These are phyloP conservation scores for Cenchrus americanus DNA, from an alignment of 176 grass and related monocot genomes.

Conservation along the genomic window DNA sequence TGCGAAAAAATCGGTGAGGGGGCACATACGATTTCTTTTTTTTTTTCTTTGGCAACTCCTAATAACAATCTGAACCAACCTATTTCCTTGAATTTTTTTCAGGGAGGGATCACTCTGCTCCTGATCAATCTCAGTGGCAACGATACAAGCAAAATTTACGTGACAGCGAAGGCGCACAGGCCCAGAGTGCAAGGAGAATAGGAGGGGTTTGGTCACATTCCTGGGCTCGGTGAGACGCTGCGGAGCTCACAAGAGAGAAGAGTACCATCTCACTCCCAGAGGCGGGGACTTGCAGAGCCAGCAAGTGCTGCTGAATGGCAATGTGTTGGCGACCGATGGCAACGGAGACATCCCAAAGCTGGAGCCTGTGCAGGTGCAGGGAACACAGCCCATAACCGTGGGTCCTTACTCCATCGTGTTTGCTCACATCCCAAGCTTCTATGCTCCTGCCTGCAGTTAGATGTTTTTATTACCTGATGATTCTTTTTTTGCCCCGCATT, in stretches of 20 bases:
- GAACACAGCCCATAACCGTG: conserved; percentile 66
- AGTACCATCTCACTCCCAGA: conserved; percentile 90
- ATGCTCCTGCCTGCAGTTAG: conserved; percentile 78
- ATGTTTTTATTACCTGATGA: conserved; percentile 12
- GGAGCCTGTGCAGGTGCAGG: conserved; percentile 56
- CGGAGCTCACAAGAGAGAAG: conserved; percentile 60
- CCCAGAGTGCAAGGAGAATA: conserved; percentile 25
- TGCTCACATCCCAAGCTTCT: conserved; percentile 71
- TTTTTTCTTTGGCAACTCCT: neutral
- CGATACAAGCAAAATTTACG: conserved; percentile 45
- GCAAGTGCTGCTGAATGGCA: conserved; percentile 81
- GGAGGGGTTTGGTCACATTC: conserved; percentile 37
- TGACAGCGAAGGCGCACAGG: conserved; percentile 24
- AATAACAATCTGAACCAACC: neutral
- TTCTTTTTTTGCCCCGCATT: neutral
- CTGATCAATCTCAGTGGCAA: conserved; percentile 80
- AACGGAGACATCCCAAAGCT: conserved; percentile 72
- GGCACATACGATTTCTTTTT: neutral
- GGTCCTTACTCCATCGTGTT: conserved; percentile 87
- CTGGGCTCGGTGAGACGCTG: conserved; percentile 34
- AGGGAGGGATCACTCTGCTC: conserved; percentile 73
- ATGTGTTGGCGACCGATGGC: conserved; percentile 55
- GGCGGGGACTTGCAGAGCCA: conserved; percentile 85
- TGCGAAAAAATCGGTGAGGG: conserved; percentile 59
- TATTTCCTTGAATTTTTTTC: conserved; percentile 11